These are phyloP conservation scores for Amanita polypyramis DNA, from an alignment of 768 basidiomycete genomes.

Conservation along the genomic window DNA sequence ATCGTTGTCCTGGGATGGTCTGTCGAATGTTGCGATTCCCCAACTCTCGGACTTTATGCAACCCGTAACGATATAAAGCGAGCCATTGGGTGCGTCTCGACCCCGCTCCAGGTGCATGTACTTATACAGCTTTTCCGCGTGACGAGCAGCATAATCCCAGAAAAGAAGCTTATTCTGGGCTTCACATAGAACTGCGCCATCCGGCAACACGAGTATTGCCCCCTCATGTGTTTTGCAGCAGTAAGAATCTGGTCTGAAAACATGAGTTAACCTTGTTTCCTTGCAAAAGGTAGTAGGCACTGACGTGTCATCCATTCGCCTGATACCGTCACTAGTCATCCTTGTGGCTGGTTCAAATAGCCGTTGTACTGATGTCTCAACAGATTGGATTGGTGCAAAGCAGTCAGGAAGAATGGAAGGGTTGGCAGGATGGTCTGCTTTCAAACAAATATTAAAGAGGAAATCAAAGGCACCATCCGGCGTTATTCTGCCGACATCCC, in stretches of 20 bases:
- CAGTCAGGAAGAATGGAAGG: slow-evolving; percentile 16
- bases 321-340: neutral
- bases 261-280: neutral
- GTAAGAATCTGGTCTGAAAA: neutral
- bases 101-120: slow-evolving; percentile 10
- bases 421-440: slow-evolving; percentile 16
- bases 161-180: slow-evolving; percentile 3
- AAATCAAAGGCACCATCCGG: slow-evolving; percentile 3
- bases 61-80: slow-evolving; percentile 15
- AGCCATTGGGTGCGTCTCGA: slow-evolving; percentile 8
- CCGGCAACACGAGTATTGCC: slow-evolving; percentile 12
- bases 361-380: neutral
- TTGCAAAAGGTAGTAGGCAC: neutral
- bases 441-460: slow-evolving; percentile 19
- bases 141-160: slow-evolving; percentile 7
- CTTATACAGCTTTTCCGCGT: slow-evolving; percentile 13
- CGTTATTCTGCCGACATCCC: slow-evolving; percentile 5
- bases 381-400: slow-evolving; percentile 9
- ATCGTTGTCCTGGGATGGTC: neutral
- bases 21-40: slow-evolving; percentile 11
- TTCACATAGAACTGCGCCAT: slow-evolving; percentile 10
- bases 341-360: neutral
- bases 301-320: neutral
- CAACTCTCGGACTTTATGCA: slow-evolving; percentile 12
- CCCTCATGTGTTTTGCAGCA: slow-evolving; percentile 6